Evolutionary conservation across 2,329 filamentous ascomycete species (phyloP).

Genomic region (Cladosporium colombiae): DNA sequence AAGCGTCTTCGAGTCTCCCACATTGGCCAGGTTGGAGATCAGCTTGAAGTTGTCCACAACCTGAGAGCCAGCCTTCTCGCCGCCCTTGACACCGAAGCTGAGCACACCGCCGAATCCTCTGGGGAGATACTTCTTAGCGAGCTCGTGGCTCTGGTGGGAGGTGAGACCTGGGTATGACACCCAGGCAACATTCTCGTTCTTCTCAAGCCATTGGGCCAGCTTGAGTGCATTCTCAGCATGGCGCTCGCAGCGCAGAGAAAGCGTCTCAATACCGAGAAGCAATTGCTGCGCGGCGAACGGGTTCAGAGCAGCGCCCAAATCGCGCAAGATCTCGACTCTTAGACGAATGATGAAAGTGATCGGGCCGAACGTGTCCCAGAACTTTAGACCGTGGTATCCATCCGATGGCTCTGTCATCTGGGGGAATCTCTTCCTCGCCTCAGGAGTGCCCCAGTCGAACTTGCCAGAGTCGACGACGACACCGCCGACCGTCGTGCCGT

Average conservation of each 20-base stretch:
- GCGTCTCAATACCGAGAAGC: slow-evolving; percentile 83
- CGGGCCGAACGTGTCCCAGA: slow-evolving; percentile 87
- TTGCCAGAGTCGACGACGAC: slow-evolving; percentile 85
- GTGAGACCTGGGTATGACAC: slow-evolving; percentile 89
- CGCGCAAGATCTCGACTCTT: slow-evolving; percentile 85
- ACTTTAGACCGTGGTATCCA: slow-evolving; percentile 90
- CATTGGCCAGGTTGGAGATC: slow-evolving; percentile 93
- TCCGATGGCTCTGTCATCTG: slow-evolving; percentile 87
- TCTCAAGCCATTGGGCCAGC: slow-evolving; percentile 80
- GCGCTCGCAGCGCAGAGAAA: slow-evolving; percentile 81
- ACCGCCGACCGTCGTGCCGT: slow-evolving; percentile 84
- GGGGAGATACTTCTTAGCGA: slow-evolving; percentile 83
- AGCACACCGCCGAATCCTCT: slow-evolving; percentile 87
- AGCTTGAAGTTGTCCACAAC: slow-evolving; percentile 94
- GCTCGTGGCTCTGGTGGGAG: slow-evolving; percentile 75
- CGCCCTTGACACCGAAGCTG: slow-evolving; percentile 91
- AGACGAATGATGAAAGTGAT: slow-evolving; percentile 81
- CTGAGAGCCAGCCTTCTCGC: slow-evolving; percentile 76
- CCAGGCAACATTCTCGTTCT: slow-evolving; percentile 82
- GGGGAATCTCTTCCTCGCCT: slow-evolving; percentile 67
- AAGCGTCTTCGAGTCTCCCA: slow-evolving; percentile 91
- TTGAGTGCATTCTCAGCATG: slow-evolving; percentile 82
- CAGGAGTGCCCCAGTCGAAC: slow-evolving; percentile 90
- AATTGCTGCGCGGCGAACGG: slow-evolving; percentile 93
- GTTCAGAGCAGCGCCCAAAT: slow-evolving; percentile 79